These are phyloP conservation scores for Lentinula boryana DNA, from an alignment of 768 basidiomycete species.

Conservation along the genomic window DNA sequence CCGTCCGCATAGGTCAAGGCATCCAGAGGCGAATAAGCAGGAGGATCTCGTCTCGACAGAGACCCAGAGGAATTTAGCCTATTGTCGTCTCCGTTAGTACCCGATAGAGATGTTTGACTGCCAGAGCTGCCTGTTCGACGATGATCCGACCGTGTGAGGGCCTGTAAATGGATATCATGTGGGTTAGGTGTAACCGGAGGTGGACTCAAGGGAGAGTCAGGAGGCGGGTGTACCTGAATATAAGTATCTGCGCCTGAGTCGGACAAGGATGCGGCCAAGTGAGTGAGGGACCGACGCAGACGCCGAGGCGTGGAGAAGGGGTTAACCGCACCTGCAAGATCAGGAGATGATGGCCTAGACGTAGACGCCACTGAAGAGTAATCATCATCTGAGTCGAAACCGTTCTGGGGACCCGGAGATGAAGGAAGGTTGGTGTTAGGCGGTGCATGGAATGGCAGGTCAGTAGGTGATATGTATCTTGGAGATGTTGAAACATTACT, in stretches of 20 bases:
- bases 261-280: constrained; percentile 53
- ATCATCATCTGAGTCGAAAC: constrained; percentile 20
- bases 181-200: constrained; percentile 84
- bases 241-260: constrained; percentile 61
- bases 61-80: constrained; percentile 22
- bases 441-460: constrained; percentile 54
- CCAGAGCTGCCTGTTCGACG: constrained; percentile 30
- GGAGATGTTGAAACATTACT: constrained; percentile 46
- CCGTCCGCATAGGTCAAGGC: constrained; percentile 81
- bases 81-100: constrained; percentile 16
- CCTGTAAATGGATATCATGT: constrained; percentile 77
- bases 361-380: constrained; percentile 37
- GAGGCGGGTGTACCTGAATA: constrained; percentile 69
- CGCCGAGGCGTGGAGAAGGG: constrained; percentile 66
- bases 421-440: constrained; percentile 41
- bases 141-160: constrained; percentile 39
- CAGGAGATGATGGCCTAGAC: constrained; percentile 57
- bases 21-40: constrained; percentile 86
- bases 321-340: constrained; percentile 76
- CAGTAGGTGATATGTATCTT: constrained; percentile 58
- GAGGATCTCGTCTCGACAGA: constrained; percentile 61
- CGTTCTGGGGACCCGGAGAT: constrained; percentile 25
- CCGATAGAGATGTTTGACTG: constrained; percentile 17
- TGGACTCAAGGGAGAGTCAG: constrained; percentile 72
- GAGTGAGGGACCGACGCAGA: constrained; percentile 61